Evolutionary conservation across 306 rosid genomes (phyloP).

Genomic region (Dryas alaskensis): DNA sequence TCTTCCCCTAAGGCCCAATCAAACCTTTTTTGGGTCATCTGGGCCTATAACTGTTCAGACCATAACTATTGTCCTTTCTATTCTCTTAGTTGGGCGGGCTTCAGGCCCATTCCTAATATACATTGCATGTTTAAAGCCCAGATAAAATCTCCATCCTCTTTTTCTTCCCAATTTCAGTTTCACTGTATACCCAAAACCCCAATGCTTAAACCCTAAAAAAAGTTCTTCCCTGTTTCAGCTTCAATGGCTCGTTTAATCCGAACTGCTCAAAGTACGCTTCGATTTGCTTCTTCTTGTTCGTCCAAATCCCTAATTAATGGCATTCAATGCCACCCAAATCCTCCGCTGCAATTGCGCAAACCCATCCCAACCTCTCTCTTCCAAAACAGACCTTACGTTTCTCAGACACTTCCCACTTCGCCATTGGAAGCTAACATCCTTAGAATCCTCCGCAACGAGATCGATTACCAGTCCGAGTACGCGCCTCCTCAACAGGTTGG

Average conservation of each 20-base stretch:
- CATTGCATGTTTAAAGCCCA: not conserved
- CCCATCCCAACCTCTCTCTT: constrained; percentile 19
- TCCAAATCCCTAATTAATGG: constrained; percentile 7
- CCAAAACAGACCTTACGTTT: constrained; percentile 23
- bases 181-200: not conserved
- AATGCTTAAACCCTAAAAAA: constrained; percentile 27
- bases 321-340: not conserved
- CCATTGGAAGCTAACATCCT: constrained; percentile 64
- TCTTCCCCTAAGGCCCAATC: too few species aligned
- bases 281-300: constrained; percentile 9
- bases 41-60: not conserved
- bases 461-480: constrained; percentile 49
- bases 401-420: constrained; percentile 48
- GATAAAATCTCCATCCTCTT: not conserved
- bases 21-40: too few species aligned
- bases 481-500: constrained; percentile 77
- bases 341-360: constrained; percentile 13
- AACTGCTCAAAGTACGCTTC: constrained; percentile 32
- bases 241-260: constrained; percentile 50
- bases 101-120: too few species aligned
- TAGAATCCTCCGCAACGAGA: constrained; percentile 62
- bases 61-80: too few species aligned
- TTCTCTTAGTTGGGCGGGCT: too few species aligned
- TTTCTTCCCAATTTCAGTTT: not conserved
- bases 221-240: not conserved